Percentiles rank a stretch among this genome's conserved stretches.
phyloP scores from a whole-genome alignment of 2,329 filamentous ascomycete genomes.

The Erysiphe neolycopersici region DNA sequence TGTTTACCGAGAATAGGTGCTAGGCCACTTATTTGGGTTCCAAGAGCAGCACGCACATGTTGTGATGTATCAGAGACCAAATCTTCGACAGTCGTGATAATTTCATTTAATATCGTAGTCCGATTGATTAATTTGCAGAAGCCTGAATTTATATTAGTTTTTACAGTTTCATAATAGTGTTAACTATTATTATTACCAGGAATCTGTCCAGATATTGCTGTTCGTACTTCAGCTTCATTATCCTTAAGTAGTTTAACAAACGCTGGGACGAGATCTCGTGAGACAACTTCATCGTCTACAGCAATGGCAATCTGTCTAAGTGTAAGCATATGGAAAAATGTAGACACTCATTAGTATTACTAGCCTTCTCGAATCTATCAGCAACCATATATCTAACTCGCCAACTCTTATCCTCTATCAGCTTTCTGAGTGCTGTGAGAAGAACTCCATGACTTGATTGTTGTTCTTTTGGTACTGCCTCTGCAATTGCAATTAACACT shows the following conservation, averaged over 20 bases:
- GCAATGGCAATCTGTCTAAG: constrained; percentile 67
- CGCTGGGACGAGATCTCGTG: constrained; percentile 75
- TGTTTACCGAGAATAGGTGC: constrained; percentile 95
- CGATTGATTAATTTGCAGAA: constrained; percentile 82
- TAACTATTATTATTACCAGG: constrained; percentile 27
- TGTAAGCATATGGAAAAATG: constrained; percentile 2
- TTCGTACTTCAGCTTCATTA: constrained; percentile 90
- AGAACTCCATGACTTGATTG: constrained; percentile 89
- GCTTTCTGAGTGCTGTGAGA: constrained; percentile 62
- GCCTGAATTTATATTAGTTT: constrained; percentile 22
- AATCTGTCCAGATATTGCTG: constrained; percentile 90
- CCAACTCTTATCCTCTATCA: constrained; percentile 99
- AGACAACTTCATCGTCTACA: constrained; percentile 88
- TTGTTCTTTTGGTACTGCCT: constrained; percentile 93
- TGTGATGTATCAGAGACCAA: constrained; percentile 89
- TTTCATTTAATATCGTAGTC: constrained; percentile 70
- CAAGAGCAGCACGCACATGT: constrained; percentile 83
- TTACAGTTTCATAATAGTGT: neutral
- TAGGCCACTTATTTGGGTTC: constrained; percentile 88
- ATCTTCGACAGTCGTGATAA: constrained; percentile 91
- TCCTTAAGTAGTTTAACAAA: constrained; percentile 97
- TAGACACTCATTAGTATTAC: constrained; percentile 1
- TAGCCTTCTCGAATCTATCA: constrained; percentile 87
- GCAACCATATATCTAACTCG: constrained; percentile 98
- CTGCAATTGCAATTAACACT: constrained; percentile 83